Evolutionary conservation across 306 rosid genomes (phyloP), one percentile per base, ranked within the genome.

Genomic region (Castanea sativa): DNA sequence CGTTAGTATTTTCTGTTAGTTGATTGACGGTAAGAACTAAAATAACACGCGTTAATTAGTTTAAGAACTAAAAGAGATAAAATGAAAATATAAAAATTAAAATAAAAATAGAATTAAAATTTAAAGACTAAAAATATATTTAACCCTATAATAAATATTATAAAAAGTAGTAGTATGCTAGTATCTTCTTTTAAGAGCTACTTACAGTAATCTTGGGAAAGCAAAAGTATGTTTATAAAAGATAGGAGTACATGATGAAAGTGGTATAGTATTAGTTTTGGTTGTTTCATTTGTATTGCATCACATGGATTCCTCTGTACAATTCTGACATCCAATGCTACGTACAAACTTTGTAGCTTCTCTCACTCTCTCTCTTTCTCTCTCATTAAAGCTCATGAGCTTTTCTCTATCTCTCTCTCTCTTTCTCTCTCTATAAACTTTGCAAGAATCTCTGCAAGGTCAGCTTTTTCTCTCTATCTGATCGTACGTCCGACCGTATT

Each of bases 401-500:
- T 73, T 78, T 79, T 86, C 68, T 68, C 38, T 80, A 32, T 20
- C 49, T 4, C 68, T 14, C 25, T 69, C 41, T 35, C 43, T 35
- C 43, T 35, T 35, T 35, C 10, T 73, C 73, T 80, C 84, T 16
- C 38, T 21, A 4, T 16, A 8, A 29, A 20, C 79, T 76, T 53
- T 78, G 76, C 38, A 30, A 75, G 87, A 85, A 85, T 88, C 85
- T 81, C 80, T 79, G 83, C 72, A 55, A 18, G n/a, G 60, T 77
- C 88, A 85, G 87, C 83, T 38, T 76, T 78, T 43, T 19, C 58
- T 53, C 38, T 71, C 78, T 6, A 18, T 10, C 2, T 43, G 21
- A 52, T 76, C 73, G 84, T 88, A 88, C 81, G 65, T 77, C 85
- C 89, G 79, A 76, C 85, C 82, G 55, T 79, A 75, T 87, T 85